These are phyloP conservation scores for Viridothelium virens DNA, from an alignment of 495 filamentous ascomycete species.

Conservation along the genomic window DNA sequence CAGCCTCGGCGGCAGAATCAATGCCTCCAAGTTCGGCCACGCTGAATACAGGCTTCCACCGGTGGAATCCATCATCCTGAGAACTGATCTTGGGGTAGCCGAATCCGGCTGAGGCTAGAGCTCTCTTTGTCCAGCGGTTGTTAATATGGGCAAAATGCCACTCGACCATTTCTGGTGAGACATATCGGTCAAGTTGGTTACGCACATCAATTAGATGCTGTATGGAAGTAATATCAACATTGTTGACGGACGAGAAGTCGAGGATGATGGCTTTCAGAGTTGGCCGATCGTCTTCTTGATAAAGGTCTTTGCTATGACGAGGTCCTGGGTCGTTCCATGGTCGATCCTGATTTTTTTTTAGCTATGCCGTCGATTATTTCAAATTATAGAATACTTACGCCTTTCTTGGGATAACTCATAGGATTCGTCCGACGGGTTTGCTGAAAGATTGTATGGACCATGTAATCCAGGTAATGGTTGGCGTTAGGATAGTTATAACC, in stretches of 20 bases:
- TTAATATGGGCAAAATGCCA: constrained; percentile 95
- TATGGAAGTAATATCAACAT: constrained; percentile 88
- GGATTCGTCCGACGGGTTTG: constrained; percentile 72
- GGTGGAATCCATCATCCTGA: constrained; percentile 44
- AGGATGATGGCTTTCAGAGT: constrained; percentile 88
- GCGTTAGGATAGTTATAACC: constrained; percentile 96
- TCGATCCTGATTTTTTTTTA: constrained; percentile 49
- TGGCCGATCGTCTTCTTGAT: constrained; percentile 51
- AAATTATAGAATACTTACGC: constrained; percentile 35
- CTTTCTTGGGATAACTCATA: constrained; percentile 51
- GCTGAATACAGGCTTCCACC: constrained; percentile 95
- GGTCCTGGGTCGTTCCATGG: constrained; percentile 96
- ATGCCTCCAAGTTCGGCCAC: constrained; percentile 80
- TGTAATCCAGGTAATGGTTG: constrained; percentile 77
- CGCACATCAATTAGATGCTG: constrained; percentile 96
- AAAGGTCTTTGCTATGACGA: constrained; percentile 46
- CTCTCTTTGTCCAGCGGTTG: constrained; percentile 97
- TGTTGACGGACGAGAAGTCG: constrained; percentile 92
- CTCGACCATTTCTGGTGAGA: constrained; percentile 74
- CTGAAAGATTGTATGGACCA: constrained; percentile 65
- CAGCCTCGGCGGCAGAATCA: constrained; percentile 57
- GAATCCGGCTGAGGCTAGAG: constrained; percentile 85
- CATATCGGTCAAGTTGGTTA: constrained; percentile 90
- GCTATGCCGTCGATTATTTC: background rate
- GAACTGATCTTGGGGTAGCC: constrained; percentile 64